Evolutionary conservation across 1,284 basidiomycete genomes (phyloP), one percentile per base, ranked within the genome.

Genomic region (Fomitopsis schrenkii): DNA sequence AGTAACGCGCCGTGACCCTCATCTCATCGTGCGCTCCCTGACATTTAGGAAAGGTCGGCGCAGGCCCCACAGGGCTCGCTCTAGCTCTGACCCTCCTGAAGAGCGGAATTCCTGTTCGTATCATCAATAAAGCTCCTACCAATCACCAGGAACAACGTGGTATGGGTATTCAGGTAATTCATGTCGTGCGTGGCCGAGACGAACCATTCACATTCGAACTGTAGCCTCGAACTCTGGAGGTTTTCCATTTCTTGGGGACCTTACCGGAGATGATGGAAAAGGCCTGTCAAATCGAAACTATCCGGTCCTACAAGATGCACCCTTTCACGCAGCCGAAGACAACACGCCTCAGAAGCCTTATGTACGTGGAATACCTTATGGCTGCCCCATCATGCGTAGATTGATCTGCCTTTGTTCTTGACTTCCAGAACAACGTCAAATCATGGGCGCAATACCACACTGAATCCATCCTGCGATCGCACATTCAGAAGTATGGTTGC

Each of bases 21-120:
- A 22, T 1, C 6, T 9, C 26, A 8, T 19, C 44, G n/a, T 28
- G 9, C 14, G 9, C 12, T 14, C 14, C 9, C 38, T 7, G 38
- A 40, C 14, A 10, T 15, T 12, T 15, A 40, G 38, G 9, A 19
- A 22, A 70, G 68, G 65, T 60, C 28, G 69, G 69, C 14, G 62
- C 67, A 48, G 69, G 69, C 12, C 69, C 69, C 17, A 54, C 63
- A 10, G 69, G 69, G 6, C 63, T 70, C 19, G 59, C 65, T 5
- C 26, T 58, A n/a, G 69, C 69, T 50, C 61, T 70, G 3, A 59
- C 63, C 40, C 62, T 70, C 5, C 41, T 60, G 5, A 60, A 68
- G 45, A 64, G 67, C 41, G 68, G 68, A n/a, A 57, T 69, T 3
- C 41, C 70, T 4, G 72, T 77, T n/a, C 74, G 76, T 22, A 71